phyloP scores from a whole-genome alignment of 139 green algal genomes.

The Chlorella vulgaris region DNA sequence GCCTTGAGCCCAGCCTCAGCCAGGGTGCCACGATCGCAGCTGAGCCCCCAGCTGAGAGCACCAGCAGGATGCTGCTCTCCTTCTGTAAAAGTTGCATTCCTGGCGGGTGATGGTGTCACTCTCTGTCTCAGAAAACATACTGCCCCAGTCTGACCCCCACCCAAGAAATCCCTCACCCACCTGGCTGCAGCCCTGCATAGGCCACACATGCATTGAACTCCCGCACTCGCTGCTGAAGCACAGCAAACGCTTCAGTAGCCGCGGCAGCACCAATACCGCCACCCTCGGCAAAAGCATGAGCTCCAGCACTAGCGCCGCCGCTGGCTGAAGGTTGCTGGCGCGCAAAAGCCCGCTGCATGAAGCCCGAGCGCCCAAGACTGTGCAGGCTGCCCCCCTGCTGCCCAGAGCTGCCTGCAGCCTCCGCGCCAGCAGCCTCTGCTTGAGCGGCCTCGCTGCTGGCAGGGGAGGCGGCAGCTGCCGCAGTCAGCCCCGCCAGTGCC shows the following conservation, averaged over 20 bases:
- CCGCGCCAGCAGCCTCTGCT: background rate
- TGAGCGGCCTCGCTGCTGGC: background rate
- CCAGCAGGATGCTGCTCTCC: too few relatives aligned
- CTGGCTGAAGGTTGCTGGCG: background rate
- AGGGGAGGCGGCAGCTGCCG: background rate
- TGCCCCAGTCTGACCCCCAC: background rate
- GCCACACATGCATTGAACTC: constrained; percentile 87
- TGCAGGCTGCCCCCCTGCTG: background rate
- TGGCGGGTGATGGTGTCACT: background rate
- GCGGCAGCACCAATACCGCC: background rate
- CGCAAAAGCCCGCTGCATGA: constrained; percentile 34
- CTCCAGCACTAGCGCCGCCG: background rate
- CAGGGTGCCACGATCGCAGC: too few relatives aligned
- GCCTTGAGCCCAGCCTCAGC: background rate
- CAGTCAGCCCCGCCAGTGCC: constrained; percentile 23
- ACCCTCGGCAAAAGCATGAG: background rate
- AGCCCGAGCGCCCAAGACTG: background rate
- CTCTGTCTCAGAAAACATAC: too few relatives aligned
- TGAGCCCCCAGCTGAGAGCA: too few relatives aligned
- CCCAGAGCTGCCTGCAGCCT: background rate
- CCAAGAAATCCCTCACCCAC: background rate
- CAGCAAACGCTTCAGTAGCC: constrained; percentile 1
- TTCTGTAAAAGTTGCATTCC: too few relatives aligned
- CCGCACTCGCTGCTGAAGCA: constrained; percentile 65
- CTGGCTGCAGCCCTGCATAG: constrained; percentile 61